Evolutionary conservation across 2,329 filamentous ascomycete genomes (phyloP), one percentile per base, ranked within the genome.

Genomic region (Colletotrichum camelliae): DNA sequence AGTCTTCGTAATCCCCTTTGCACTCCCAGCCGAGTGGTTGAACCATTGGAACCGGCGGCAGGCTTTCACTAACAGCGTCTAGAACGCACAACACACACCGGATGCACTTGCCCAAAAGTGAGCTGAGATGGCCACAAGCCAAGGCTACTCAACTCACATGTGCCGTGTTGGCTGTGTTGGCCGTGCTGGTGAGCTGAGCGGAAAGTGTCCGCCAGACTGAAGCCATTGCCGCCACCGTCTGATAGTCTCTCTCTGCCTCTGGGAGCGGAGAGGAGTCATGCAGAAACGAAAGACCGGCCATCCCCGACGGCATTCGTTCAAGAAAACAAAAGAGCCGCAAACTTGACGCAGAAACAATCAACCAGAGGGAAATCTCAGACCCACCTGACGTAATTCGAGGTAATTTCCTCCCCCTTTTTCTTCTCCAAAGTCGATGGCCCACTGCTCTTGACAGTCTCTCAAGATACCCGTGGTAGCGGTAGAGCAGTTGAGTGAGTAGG

Each of bases 311-410:
- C 29, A 62, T 48, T 33, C 15, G n/a, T 13, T 33, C 58, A 21
- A 12, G 12, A 29, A 62, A 48, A 27, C 18, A 52, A 60, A 57
- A 62, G 43, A 52, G 33, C 52, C 27, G 67, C 37, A 72, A 48
- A 5, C 33, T 65, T 67, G 70, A 67, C 55, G 48, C 67, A 71
- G 69, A 52, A 43, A 24, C 29, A 61, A 71, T 71, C 31, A 65
- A 65, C 18, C 39, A 62, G 67, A 37, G 43, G 35, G n/a, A 67
- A 73, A 64, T n/a, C 18, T 58, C 1, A 4, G 73, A 73, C 70
- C 73, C 70, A 75, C 73, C 73, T 75, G 73, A 75, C 73, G 73
- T 73, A 69, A 69, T 73, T 73, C 64, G 62, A 75, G 70, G 43
- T 27, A 69, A 62, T 67, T 72, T 31, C 57, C 58, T 64, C 10